A percentile compares a stretch with the other conserved stretches of the same genome.
These are phyloP conservation scores for Blastocystis sp. DNA, from an alignment of 352 stramenopile genomes.

Conservation along the genomic window DNA sequence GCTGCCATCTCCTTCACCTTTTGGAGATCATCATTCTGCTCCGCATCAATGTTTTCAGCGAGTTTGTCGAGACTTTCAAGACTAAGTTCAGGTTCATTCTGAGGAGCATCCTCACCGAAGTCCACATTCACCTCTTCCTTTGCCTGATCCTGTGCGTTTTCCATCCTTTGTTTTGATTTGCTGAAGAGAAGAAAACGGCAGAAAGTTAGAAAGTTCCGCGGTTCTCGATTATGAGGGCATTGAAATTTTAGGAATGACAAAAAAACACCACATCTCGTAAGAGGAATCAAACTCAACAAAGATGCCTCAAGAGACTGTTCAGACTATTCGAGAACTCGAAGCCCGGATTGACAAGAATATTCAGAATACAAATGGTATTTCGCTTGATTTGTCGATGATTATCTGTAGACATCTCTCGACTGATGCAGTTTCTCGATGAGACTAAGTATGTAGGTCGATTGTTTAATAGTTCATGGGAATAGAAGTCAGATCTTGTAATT, in stretches of 20 bases:
- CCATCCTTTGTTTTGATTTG: slow-evolving; percentile 31
- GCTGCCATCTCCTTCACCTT: slow-evolving; percentile 33
- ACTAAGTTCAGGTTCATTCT: not conserved
- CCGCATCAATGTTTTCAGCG: slow-evolving; percentile 15
- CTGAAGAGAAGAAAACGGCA: not conserved
- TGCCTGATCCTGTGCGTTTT: not conserved
- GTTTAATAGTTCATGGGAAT: not conserved
- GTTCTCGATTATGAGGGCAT: not conserved
- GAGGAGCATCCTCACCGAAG: slow-evolving; percentile 9
- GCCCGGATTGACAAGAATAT: slow-evolving; percentile 49
- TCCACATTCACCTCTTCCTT: slow-evolving; percentile 50
- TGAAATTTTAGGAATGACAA: not conserved
- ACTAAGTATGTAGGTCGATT: not conserved
- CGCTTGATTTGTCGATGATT: not conserved
- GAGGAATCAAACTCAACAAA: not conserved
- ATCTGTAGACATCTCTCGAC: slow-evolving; percentile 33
- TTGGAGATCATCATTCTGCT: not conserved
- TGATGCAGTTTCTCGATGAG: slow-evolving; percentile 55
- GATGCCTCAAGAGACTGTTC: slow-evolving; percentile 13
- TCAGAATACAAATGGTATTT: slow-evolving; percentile 57
- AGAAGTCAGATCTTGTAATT: slow-evolving; percentile 20
- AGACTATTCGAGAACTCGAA: slow-evolving; percentile 57
- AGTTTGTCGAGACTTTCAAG: slow-evolving; percentile 34
- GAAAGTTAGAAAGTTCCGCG: not conserved
- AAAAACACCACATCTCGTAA: not conserved